Base-by-base conservation (phyloP, 495 filamentous ascomycete species). In the Aspergillus bertholletiae region DNA sequence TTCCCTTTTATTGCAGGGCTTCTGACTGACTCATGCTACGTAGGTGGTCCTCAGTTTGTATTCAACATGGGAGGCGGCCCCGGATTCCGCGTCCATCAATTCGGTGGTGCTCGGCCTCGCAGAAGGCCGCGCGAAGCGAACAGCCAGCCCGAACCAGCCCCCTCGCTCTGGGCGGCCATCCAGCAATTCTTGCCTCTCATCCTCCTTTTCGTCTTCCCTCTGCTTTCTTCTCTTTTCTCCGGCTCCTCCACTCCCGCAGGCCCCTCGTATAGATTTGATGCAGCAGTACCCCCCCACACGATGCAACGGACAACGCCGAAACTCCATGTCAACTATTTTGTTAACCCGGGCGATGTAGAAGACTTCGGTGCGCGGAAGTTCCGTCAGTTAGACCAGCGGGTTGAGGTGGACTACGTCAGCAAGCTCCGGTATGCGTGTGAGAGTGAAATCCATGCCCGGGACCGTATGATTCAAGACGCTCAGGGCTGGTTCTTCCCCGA, bases 61-160 rank as follows among this genome's bases (percentile, higher is more conserved):
- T 97, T 97, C 76, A 96, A 96, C 66, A 80, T 96, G 63, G 88
- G 88, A 51, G 88, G 88, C 2, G 90, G 89, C 23, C 86, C 89
- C 4, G 88, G 88, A 9, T 83, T 95, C 62, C 78, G 90, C 46
- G 88, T 96, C 46, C 90, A 94, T 66, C 90, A 93, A 60, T 94
- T 96, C 66, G 90, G 88, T 39, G 89, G 89, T 11, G 72, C 74
- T 11, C 56, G 66, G 43, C 89, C 88, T 35, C 75, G 88, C 49
- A 77, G 84, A 66, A 81, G 90, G 67, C 88, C 90, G 43, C 78
- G 84, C 50, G 78, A 88, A 64, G 76, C 85, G 24, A 83, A 83
- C 44, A 74, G 69, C 3, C 71, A 74, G 21, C 69, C 79, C 45
- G 79, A 87, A 54, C 68, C 76, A 6, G 59, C 73, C 34, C 62